These are phyloP conservation scores for Cyberlindnera galapagoensis DNA, from an alignment of 805 yeast species.

Conservation along the genomic window DNA sequence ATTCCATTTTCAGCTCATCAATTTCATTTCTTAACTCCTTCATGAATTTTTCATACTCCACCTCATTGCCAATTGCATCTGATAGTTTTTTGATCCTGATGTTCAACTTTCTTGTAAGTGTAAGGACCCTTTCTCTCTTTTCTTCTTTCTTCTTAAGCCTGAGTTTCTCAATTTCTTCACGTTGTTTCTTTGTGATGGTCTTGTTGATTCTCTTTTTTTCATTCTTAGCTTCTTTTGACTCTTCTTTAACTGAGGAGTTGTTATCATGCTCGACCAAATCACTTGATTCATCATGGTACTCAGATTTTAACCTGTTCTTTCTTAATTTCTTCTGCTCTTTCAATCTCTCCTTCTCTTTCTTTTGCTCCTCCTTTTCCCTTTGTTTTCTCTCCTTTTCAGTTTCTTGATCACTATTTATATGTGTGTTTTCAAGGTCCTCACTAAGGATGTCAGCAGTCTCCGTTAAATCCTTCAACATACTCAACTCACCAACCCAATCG, in stretches of 20 bases:
- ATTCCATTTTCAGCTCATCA: conserved; percentile 84
- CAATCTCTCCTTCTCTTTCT: too few species aligned
- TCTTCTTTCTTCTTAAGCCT: conserved; percentile 50
- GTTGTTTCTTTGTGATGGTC: conserved; percentile 31
- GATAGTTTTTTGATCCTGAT: conserved; percentile 38
- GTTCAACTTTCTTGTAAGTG: conserved; percentile 43
- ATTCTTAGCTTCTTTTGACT: not conserved
- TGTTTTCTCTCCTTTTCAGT: conserved; percentile 12
- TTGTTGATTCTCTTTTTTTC: conserved; percentile 15
- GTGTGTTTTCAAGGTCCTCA: conserved; percentile 2
- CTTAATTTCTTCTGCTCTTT: conserved; percentile 25
- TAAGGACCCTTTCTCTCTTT: conserved; percentile 41
- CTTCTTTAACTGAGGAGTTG: conserved; percentile 1
- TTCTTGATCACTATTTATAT: conserved; percentile 24
- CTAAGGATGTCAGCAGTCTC: conserved; percentile 47
- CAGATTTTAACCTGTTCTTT: not conserved
- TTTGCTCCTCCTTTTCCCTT: conserved; percentile 11
- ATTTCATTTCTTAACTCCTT: conserved; percentile 52
- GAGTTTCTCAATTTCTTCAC: conserved; percentile 44
- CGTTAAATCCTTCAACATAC: conserved; percentile 56
- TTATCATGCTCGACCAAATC: conserved; percentile 10
- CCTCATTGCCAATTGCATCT: conserved; percentile 39
- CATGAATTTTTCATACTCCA: conserved; percentile 44
- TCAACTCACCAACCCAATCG: conserved; percentile 74
- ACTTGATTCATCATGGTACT: conserved; percentile 6